phyloP scores from a whole-genome alignment of 257 asterid species.

The Leptodermis oblonga region DNA sequence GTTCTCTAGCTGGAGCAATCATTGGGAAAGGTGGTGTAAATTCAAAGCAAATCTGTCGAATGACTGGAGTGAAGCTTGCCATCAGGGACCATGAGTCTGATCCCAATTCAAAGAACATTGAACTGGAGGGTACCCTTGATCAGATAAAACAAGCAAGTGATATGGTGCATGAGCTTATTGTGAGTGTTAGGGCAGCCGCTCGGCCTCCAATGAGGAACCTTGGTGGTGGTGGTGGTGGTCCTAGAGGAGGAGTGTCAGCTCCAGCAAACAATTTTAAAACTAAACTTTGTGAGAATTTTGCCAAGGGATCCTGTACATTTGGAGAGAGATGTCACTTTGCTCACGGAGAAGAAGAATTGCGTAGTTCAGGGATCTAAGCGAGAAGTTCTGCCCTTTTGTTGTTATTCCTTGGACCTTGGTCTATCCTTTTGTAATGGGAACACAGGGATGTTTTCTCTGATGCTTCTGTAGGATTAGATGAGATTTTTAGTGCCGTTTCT shows the following conservation, averaged over 20 bases:
- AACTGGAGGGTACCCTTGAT: slow-evolving; percentile 72
- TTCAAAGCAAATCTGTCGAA: slow-evolving; percentile 67
- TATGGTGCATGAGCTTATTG: slow-evolving; percentile 75
- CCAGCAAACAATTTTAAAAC: slow-evolving; percentile 57
- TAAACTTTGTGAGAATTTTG: slow-evolving; percentile 63
- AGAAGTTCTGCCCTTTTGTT: background rate
- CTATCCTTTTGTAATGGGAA: background rate
- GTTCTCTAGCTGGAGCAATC: slow-evolving; percentile 65
- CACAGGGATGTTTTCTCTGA: background rate
- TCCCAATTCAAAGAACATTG: slow-evolving; percentile 59
- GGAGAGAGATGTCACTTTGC: slow-evolving; percentile 85
- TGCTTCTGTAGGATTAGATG: slow-evolving; percentile 6
- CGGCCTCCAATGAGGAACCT: slow-evolving; percentile 36
- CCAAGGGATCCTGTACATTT: slow-evolving; percentile 61
- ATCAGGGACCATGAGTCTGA: slow-evolving; percentile 66
- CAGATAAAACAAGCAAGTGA: slow-evolving; percentile 79
- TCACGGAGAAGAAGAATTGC: slow-evolving; percentile 72
- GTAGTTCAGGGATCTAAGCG: slow-evolving; percentile 36
- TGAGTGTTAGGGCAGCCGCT: slow-evolving; percentile 34
- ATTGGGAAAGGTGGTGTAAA: slow-evolving; percentile 75
- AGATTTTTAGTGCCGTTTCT: background rate
- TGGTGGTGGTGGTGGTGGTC: too few species aligned
- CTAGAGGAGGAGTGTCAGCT: slow-evolving; percentile 29
- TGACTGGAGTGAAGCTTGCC: slow-evolving; percentile 66
- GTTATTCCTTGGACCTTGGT: background rate